Conservation (phyloP, 1,139 yeast genomes). For the Arxiozyma slooffiae region DNA sequence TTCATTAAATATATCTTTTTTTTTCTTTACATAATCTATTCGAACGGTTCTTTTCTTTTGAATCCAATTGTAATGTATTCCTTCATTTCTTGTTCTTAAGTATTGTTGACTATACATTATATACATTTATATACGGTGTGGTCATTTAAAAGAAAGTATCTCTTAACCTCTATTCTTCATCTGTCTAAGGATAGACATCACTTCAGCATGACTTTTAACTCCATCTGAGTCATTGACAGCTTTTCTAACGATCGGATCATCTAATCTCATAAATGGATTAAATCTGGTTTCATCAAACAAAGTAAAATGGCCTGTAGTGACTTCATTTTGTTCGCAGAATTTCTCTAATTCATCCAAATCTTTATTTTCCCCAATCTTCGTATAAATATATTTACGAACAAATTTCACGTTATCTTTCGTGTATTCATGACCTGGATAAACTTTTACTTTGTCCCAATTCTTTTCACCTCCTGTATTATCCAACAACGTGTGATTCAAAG, state of each 20-base stretch:
- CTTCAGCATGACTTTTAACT: conserved; percentile 35
- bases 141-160: too few species aligned
- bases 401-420: conserved; percentile 74
- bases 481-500: conserved; percentile 55
- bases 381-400: conserved; percentile 51
- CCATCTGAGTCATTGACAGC: conserved; percentile 44
- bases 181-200: conserved; percentile 60
- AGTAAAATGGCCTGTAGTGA: conserved; percentile 77
- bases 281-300: conserved; percentile 70
- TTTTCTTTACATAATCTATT: conserved; percentile 1
- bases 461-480: conserved; percentile 39
- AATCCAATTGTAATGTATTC: background rate
- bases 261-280: conserved; percentile 83
- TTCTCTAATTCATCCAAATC: conserved; percentile 48
- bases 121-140: too few species aligned
- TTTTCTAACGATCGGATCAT: conserved; percentile 46
- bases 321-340: conserved; percentile 47
- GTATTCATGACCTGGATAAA: conserved; percentile 94
- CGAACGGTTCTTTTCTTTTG: conserved; percentile 5
- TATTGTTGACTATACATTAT: too few species aligned
- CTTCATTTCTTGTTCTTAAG: background rate
- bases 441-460: conserved; percentile 29
- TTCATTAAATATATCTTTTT: conserved; percentile 5
- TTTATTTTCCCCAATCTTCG: conserved; percentile 33
- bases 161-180: conserved; percentile 50